These are phyloP conservation scores for Tricholoma bakamatsutake DNA, from an alignment of 768 basidiomycete species.

Conservation along the genomic window DNA sequence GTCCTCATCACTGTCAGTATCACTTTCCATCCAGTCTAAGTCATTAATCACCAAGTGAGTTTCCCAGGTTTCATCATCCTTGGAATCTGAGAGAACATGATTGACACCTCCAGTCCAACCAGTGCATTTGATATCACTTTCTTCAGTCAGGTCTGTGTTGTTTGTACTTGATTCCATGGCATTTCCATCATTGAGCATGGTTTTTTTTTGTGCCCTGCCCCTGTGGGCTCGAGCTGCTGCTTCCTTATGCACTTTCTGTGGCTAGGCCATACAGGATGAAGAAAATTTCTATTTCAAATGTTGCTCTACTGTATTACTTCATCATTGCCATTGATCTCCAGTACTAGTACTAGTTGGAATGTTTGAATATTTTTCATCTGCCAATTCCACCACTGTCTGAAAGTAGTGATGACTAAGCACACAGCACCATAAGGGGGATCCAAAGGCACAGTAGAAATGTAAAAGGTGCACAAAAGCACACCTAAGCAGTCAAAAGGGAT, in stretches of 20 bases:
- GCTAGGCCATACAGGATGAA: not conserved
- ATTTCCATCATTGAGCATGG: not conserved
- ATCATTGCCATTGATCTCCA: not conserved
- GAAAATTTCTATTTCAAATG: not conserved
- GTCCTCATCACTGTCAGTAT: not conserved
- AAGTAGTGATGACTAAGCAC: too few species aligned
- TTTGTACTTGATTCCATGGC: not conserved
- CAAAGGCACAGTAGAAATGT: too few species aligned
- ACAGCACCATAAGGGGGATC: too few species aligned
- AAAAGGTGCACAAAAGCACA: too few species aligned
- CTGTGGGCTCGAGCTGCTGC: not conserved
- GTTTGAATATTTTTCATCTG: not conserved
- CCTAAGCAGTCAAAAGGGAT: too few species aligned
- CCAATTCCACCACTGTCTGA: not conserved
- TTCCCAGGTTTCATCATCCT: not conserved
- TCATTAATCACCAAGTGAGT: too few species aligned
- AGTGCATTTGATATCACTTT: not conserved
- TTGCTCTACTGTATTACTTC: not conserved
- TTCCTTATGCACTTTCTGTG: not conserved
- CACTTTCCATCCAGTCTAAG: too few species aligned
- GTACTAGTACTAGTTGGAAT: too few species aligned
- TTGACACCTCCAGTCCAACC: not conserved
- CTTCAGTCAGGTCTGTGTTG: not conserved
- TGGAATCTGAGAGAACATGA: too few species aligned
- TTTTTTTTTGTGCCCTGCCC: not conserved